Evolutionary conservation across 345 rosid genomes (phyloP), one percentile per base, ranked within the genome.

Genomic region (Theobroma cacao): DNA sequence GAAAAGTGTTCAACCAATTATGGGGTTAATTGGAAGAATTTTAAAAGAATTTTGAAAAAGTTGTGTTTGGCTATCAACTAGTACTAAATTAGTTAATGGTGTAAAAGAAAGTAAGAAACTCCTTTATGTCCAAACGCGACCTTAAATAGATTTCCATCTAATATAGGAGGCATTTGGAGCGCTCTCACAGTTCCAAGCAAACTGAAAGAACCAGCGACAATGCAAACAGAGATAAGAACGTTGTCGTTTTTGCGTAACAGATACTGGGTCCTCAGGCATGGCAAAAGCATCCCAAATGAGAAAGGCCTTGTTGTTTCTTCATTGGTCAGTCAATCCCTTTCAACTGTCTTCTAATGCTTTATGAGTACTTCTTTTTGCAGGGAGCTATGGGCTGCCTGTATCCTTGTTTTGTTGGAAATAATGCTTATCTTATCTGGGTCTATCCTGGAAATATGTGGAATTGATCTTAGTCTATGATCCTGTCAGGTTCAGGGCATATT

Each of bases 281-380:
- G 98, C 20, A 92, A 70, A 84, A 91, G 97, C 91, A 88, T 93
- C 58, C 97, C 99, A 18, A 92, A 96, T 79, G 97, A 94, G 88
- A 92, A 76, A 81, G 98, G 97, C 45, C 88, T 93, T 74, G 76
- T 92, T 70, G 98, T 96, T 52, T 84, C 97, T 22, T 92, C 97
- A 6, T 64, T 89, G 94, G 98, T 92, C 77, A 20, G 79, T 72
- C 80, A 17, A 71, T 65, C 58, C 75, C 66, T 63, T 65, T 4
- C 76, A 1, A 64, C 58, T 45, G 2, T 52, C 41, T 52, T 48
- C 4, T 0, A 11, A 34, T 38, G 31, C 24, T 28, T 56, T 34
- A 1, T 5, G 17, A 30, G 38, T 33, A 6, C 2, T 15, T 33
- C 41, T 62, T 59, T 33, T 17, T 53, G 3, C 26, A 53, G 26